A percentile compares a stretch with the other conserved stretches of the same genome.
phyloP scores from a whole-genome alignment of 1,284 basidiomycete species.

The Malassezia cuniculi region DNA sequence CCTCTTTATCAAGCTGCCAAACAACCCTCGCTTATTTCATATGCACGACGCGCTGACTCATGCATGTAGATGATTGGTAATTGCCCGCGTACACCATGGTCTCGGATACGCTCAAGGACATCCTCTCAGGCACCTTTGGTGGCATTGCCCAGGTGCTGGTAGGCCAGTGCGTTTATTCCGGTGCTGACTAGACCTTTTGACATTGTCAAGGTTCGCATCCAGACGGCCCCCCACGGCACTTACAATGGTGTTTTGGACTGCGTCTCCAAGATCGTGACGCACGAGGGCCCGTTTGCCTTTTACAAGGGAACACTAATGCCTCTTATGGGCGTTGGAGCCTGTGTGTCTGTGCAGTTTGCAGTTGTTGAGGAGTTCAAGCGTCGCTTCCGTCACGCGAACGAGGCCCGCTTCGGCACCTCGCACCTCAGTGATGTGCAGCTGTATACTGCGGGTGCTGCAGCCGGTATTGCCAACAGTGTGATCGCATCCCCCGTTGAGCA shows the following conservation, averaged over 20 bases:
- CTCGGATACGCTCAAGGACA: slow-evolving; percentile 22
- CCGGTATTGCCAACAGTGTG: slow-evolving; percentile 78
- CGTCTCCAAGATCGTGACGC: slow-evolving; percentile 69
- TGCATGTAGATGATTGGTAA: no score
- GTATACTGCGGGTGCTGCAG: slow-evolving; percentile 63
- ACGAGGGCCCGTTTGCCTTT: slow-evolving; percentile 84
- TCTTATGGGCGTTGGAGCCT: slow-evolving; percentile 79
- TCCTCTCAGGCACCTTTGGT: slow-evolving; percentile 53
- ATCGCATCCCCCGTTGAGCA: slow-evolving; percentile 94
- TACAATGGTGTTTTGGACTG: slow-evolving; percentile 78
- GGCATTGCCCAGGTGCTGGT: slow-evolving; percentile 83
- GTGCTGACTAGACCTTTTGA: slow-evolving; percentile 57
- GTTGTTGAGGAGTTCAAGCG: slow-evolving; percentile 80
- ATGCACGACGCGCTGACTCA: no score
- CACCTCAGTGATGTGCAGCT: slow-evolving; percentile 57
- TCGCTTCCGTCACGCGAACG: slow-evolving; percentile 52
- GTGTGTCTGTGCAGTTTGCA: slow-evolving; percentile 93
- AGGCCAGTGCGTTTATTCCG: slow-evolving; percentile 52
- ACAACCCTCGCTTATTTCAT: no score
- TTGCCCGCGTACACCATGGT: no score
- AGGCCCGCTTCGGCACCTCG: slow-evolving; percentile 3
- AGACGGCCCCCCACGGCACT: slow-evolving; percentile 80
- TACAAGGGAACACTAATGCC: slow-evolving; percentile 97
- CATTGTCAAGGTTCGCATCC: slow-evolving; percentile 88
- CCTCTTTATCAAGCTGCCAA: no score